A percentile compares a stretch with the other conserved stretches of the same genome.
phyloP scores from a whole-genome alignment of 768 basidiomycete genomes.

The Kondoa malvinella region DNA sequence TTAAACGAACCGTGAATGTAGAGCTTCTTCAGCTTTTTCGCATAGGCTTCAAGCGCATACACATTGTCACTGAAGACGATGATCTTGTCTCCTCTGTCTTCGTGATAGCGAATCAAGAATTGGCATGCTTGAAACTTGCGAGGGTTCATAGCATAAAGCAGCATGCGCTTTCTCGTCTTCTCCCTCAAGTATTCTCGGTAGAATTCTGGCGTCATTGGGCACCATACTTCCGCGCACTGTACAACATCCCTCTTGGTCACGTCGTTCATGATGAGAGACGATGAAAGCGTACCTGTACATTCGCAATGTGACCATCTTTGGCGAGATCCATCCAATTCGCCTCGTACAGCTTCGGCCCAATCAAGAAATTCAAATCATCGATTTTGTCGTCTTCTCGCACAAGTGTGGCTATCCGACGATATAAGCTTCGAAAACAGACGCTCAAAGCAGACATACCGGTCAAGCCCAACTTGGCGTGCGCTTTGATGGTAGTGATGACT shows the following conservation, averaged over 20 bases:
- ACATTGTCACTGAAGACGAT: conserved; percentile 99
- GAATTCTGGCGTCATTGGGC: conserved; percentile 98
- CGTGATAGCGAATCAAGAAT: conserved; percentile 94
- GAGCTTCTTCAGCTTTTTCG: conserved; percentile 75
- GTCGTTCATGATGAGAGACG: background rate
- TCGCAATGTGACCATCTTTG: conserved; percentile 96
- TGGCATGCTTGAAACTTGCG: conserved; percentile 99
- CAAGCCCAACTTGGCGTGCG: conserved; percentile 91
- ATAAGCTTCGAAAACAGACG: background rate
- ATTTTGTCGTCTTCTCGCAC: conserved; percentile 99
- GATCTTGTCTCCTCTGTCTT: conserved; percentile 92
- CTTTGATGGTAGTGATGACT: conserved; percentile 95
- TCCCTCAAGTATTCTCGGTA: conserved; percentile 92
- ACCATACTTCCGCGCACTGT: conserved; percentile 99
- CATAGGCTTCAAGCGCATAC: conserved; percentile 80
- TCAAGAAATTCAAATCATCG: conserved; percentile 94
- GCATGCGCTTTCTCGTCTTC: conserved; percentile 79
- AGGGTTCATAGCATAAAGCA: conserved; percentile 98
- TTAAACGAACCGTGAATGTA: conserved; percentile 89
- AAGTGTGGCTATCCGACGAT: conserved; percentile 55
- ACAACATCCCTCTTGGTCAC: too few relatives aligned
- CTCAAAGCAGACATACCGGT: conserved; percentile 47
- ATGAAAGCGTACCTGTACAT: conserved; percentile 64
- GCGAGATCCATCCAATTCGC: conserved; percentile 99
- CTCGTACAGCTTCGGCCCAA: conserved; percentile 97